Conservation (phyloP, 306 rosid species). For the Begonia masoniana region DNA sequence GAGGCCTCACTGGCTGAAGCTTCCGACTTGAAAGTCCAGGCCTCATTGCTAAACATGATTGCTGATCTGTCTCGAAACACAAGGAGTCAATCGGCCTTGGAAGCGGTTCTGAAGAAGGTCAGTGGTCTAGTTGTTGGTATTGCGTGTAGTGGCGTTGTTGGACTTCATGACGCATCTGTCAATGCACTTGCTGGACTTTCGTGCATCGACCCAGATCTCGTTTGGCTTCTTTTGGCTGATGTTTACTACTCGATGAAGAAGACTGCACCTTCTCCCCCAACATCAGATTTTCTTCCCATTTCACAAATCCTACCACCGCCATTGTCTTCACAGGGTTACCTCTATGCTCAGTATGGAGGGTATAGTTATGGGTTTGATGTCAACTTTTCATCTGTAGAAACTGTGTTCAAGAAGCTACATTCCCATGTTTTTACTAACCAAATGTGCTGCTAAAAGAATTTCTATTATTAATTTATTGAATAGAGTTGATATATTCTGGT, state of each 20-base stretch:
- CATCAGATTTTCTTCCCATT: conserved; percentile 39
- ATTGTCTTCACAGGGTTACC: conserved; percentile 38
- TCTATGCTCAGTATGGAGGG: conserved; percentile 73
- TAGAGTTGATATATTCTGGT: too few species aligned
- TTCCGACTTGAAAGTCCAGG: conserved; percentile 75
- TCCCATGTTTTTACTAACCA: conserved; percentile 22
- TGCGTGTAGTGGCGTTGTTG: conserved; percentile 70
- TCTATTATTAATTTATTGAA: neutral
- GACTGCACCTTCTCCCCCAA: conserved; percentile 31
- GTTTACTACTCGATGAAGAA: conserved; percentile 50
- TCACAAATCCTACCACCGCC: conserved; percentile 48
- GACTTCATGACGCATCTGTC: conserved; percentile 60
- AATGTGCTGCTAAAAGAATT: conserved; percentile 19
- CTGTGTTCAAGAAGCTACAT: conserved; percentile 41
- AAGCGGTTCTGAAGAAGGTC: conserved; percentile 61
- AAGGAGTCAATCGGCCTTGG: conserved; percentile 55
- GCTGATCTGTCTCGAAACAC: conserved; percentile 53
- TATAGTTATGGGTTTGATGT: conserved; percentile 68
- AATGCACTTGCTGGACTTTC: conserved; percentile 79
- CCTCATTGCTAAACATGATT: conserved; percentile 69
- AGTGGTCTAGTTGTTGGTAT: conserved; percentile 66
- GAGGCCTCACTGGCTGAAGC: conserved; percentile 61
- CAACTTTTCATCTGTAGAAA: conserved; percentile 43
- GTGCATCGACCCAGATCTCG: conserved; percentile 71
- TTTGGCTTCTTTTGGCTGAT: conserved; percentile 93